phyloP scores from a whole-genome alignment of 805 yeast species.

The Yarrowia sp. region DNA sequence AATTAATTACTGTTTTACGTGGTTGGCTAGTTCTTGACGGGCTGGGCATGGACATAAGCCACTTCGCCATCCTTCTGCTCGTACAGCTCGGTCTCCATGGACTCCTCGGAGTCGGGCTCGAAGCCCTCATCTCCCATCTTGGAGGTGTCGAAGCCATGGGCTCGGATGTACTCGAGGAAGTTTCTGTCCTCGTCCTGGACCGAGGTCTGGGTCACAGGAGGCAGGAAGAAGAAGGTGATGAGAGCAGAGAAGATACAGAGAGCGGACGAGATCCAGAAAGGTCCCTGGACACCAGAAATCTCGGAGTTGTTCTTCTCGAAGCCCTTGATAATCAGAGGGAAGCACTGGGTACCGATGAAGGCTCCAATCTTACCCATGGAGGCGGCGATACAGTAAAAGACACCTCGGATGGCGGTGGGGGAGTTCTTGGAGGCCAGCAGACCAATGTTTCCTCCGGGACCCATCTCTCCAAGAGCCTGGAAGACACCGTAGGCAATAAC shows the following conservation, averaged over 20 bases:
- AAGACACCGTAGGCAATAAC: slow-evolving; percentile 88
- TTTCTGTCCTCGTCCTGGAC: slow-evolving; percentile 71
- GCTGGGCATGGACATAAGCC: neutral
- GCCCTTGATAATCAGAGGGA: slow-evolving; percentile 71
- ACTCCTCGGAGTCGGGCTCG: neutral
- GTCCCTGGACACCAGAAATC: slow-evolving; percentile 62
- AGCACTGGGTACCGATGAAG: slow-evolving; percentile 82
- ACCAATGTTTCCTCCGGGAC: slow-evolving; percentile 93
- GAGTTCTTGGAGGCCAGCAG: slow-evolving; percentile 80
- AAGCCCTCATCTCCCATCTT: slow-evolving; percentile 47
- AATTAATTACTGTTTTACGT: neutral
- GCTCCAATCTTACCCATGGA: slow-evolving; percentile 93
- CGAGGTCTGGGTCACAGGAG: slow-evolving; percentile 80
- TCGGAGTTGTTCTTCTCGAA: slow-evolving; percentile 50
- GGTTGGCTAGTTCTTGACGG: neutral
- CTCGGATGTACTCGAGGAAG: slow-evolving; percentile 64
- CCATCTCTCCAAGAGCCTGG: slow-evolving; percentile 84
- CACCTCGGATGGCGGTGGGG: slow-evolving; percentile 86
- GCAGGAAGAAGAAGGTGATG: slow-evolving; percentile 68
- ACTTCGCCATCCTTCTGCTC: neutral
- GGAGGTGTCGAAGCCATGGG: slow-evolving; percentile 67
- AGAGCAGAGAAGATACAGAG: slow-evolving; percentile 71
- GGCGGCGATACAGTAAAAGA: slow-evolving; percentile 87
- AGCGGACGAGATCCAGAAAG: slow-evolving; percentile 78
- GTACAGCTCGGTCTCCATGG: slow-evolving; percentile 11